Evolutionary conservation across 1,139 yeast genomes (phyloP), one percentile per base, ranked within the genome.

Genomic region (Lodderomyces theae): DNA sequence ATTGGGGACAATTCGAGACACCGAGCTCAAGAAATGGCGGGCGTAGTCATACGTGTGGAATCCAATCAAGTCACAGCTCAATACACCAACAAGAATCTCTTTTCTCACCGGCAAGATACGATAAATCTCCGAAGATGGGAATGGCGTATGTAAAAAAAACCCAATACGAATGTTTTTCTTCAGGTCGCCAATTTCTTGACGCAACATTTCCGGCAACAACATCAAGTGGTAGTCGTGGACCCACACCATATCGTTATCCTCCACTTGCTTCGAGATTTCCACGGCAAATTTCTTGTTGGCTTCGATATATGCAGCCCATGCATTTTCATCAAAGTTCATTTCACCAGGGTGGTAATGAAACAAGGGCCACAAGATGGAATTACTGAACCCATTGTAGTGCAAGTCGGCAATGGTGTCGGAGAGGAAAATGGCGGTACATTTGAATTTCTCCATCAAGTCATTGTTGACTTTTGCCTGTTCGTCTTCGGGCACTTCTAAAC

Each of bases 1-100:
- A 46, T 86, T 77, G 12, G 69, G 56, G 40, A 94, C 75, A 24
- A 92, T 86, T 46, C 96, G 74, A 44, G 90, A 82, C n/a, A 92
- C 96, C 1, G 96, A 82, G 16, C 95, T 84, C 43, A 94, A 66
- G 64, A 94, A 94, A 66, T 94, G 99, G 53, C 99, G 78, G n/a
- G 96, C 98, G 57, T 94, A 94, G 63, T 94, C 99, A 63, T 94
- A 94, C n/a, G 98, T 94, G 63, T 94, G 99, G 74, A 94, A 94
- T 0, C 99, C 99, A 56, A 94, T 82, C 53, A 94, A 74, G 60
- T 94, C 96, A 66, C 97, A 92, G 53, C 94, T 84, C 58, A 94
- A 69, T 2, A 94, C 95, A 38, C 99, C 99, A 46, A 78, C 79
- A 53, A 94, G 70, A 42, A 94, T 89, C 62, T 94, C 98, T 52